Evolutionary conservation across 441 rosid genomes (phyloP).

Genomic region (Kokia cookei): DNA sequence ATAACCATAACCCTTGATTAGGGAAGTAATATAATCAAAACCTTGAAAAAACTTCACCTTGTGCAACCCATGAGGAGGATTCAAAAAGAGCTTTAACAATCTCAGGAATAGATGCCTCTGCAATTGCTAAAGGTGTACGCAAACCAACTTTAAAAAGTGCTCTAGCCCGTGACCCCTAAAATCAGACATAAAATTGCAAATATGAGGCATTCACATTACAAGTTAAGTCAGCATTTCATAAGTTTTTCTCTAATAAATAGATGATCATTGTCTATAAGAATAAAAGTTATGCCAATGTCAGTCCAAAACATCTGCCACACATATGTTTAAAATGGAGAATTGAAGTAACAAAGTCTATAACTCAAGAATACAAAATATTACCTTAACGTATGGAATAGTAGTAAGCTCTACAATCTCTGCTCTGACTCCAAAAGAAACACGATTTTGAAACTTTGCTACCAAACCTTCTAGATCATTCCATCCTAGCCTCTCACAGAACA

Average conservation of each 20-base stretch:
- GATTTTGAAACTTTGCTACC: constrained; percentile 92
- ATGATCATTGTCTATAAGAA: background rate
- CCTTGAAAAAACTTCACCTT: constrained; percentile 51
- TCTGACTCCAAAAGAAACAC: constrained; percentile 97
- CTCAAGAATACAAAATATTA: constrained; percentile 19
- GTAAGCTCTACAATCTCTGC: constrained; percentile 99
- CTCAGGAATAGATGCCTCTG: constrained; percentile 92
- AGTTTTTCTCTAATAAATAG: background rate
- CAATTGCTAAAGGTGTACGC: constrained; percentile 86
- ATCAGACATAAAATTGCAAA: constrained; percentile 14
- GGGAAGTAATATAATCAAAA: background rate
- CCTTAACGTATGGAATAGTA: constrained; percentile 92
- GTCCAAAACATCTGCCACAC: background rate
- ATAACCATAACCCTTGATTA: background rate
- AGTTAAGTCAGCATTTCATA: background rate
- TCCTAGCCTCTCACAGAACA: constrained; percentile 96
- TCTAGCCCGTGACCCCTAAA: constrained; percentile 97
- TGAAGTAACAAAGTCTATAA: constrained; percentile 1
- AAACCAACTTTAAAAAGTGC: constrained; percentile 92
- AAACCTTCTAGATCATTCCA: constrained; percentile 98
- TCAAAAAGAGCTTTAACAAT: constrained; percentile 90
- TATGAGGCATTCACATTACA: background rate
- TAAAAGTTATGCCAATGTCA: background rate
- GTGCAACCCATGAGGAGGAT: constrained; percentile 75
- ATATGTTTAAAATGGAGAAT: background rate